Conservation (phyloP, 305 asterid species). For the Coffea humblotiana region DNA sequence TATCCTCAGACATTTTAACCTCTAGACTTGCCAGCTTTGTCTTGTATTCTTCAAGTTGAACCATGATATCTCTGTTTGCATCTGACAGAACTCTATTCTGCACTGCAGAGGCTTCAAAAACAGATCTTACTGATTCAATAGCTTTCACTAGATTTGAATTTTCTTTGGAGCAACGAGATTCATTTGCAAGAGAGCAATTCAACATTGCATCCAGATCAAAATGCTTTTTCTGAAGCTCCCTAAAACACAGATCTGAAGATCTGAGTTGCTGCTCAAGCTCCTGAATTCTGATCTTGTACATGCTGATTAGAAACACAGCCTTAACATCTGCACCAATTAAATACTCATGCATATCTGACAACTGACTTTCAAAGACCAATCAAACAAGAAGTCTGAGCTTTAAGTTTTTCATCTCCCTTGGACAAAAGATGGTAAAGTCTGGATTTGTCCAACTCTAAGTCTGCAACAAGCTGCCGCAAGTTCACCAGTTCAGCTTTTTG, state of each 20-base stretch:
- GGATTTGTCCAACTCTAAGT: conserved; percentile 64
- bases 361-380: conserved; percentile 48
- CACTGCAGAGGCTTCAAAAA: conserved; percentile 51
- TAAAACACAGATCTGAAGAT: conserved; percentile 40
- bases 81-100: conserved; percentile 60
- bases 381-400: conserved; percentile 37
- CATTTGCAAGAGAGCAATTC: conserved; percentile 41
- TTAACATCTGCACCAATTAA: conserved; percentile 61
- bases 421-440: conserved; percentile 47
- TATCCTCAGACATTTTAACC: conserved; percentile 26
- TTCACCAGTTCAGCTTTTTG: conserved; percentile 54
- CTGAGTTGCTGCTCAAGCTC: conserved; percentile 45
- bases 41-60: conserved; percentile 51
- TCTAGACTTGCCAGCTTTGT: conserved; percentile 31
- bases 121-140: conserved; percentile 47
- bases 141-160: conserved; percentile 38
- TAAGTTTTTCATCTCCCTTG: conserved; percentile 53
- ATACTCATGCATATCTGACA: conserved; percentile 55
- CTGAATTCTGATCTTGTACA: conserved; percentile 42
- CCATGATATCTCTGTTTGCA: conserved; percentile 35
- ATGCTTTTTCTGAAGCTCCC: conserved; percentile 51
- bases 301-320: conserved; percentile 46
- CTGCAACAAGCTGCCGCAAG: conserved; percentile 48
- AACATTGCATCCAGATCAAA: conserved; percentile 41
- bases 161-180: conserved; percentile 51